These are phyloP conservation scores for Croton laevigatus DNA, from an alignment of 441 rosid genomes.

Conservation along the genomic window DNA sequence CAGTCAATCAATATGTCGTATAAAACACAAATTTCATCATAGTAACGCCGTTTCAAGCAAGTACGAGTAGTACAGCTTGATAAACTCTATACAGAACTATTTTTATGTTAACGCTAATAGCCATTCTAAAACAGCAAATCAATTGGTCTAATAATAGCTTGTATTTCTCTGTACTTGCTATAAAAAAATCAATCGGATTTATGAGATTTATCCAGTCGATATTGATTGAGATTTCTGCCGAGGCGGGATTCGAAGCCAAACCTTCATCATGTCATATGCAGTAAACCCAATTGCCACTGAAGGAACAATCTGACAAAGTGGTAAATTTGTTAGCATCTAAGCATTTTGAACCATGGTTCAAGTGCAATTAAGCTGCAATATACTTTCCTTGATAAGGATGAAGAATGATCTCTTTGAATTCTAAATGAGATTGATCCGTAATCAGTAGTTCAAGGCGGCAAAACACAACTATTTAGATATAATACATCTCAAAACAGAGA, in stretches of 20 bases:
- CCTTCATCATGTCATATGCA: constrained; percentile 85
- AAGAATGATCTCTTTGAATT: not conserved
- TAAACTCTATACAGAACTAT: too few species aligned
- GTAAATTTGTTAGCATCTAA: constrained; percentile 11
- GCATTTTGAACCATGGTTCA: not conserved
- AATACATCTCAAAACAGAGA: not conserved
- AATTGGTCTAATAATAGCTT: too few species aligned
- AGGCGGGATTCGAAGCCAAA: constrained; percentile 88
- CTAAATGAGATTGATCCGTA: not conserved
- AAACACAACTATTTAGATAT: too few species aligned
- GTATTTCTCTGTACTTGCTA: too few species aligned
- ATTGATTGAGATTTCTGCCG: constrained; percentile 49
- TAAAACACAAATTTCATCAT: too few species aligned
- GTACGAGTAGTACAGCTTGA: too few species aligned
- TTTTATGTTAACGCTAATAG: too few species aligned
- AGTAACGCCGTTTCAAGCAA: too few species aligned
- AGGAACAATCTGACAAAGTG: constrained; percentile 67
- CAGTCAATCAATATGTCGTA: too few species aligned
- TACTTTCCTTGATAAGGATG: not conserved
- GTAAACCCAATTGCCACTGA: constrained; percentile 96
- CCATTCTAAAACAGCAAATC: too few species aligned
- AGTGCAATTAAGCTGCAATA: not conserved
- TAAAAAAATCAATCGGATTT: too few species aligned
- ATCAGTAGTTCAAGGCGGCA: not conserved
- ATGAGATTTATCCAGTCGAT: constrained; percentile 32